Base-by-base conservation (phyloP, 2,329 filamentous ascomycete species). In the Fusarium pininemorale region DNA sequence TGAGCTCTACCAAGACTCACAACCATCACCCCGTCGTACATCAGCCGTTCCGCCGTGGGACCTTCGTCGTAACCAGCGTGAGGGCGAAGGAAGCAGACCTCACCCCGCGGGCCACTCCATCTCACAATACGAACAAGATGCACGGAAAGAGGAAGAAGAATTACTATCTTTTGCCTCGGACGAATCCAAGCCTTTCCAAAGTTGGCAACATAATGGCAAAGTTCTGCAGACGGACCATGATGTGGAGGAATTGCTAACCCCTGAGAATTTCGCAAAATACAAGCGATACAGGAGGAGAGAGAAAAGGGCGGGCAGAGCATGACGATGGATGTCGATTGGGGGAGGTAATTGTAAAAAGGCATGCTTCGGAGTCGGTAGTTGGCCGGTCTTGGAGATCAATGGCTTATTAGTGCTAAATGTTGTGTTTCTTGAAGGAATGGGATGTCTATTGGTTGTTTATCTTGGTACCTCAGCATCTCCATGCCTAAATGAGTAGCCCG, bases 41-140 rank as follows among this genome's bases (percentile, higher is more conserved):
- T 24, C 5, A 9, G 41, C 15, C 15, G n/a, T 3, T 42, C 22
- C 4, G 10, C n/a, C n/a, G 0, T 5, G n/a, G 41, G 1, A 1
- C 10, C 6, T n/a, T 11, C 41, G 15, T 4, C 15, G 1, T 0
- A 44, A 44, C 41, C 41, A 44, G 41, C n/a, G 2, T 44, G n/a
- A 18, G n/a, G 41, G 15, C 15, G 30, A 6, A 6, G 30, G 30
- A 6, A 6, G 5, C 30, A 32, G 2, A 14, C 30, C 30, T 32
- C 1, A 14, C 30, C 30, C 30, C 13, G 14, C 6, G 32, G 32
- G 32, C 0, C 14, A 35, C 32, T 35, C 32, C 2, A 15, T 0
- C 32, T 35, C 32, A 0, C 32, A 0, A 3, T 6, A 35, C 32
- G 32, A 35, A 35, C 32, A 35, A 8, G 32, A 7, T 14, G 6